These are phyloP conservation scores for Trichoderma koningii DNA, from an alignment of 2,329 filamentous ascomycete genomes.

Conservation along the genomic window DNA sequence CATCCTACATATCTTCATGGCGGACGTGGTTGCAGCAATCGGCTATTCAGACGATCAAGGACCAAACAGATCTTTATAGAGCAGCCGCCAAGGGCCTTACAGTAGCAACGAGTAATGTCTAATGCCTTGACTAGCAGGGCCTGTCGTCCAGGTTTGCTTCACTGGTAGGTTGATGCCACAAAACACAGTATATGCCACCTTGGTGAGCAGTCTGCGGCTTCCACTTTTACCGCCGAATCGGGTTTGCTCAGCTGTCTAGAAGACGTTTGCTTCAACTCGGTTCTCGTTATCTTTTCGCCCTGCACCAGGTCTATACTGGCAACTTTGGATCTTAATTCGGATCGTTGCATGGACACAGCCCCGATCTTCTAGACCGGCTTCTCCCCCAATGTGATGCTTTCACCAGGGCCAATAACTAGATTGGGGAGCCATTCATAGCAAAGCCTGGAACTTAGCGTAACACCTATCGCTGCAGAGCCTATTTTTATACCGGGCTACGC, in stretches of 20 bases:
- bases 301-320: background rate
- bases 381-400: background rate
- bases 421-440: background rate
- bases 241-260: background rate
- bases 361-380: background rate
- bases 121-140: no score
- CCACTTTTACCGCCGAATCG: background rate
- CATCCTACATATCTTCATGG: background rate
- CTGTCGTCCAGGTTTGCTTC: background rate
- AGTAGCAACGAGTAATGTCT: no score
- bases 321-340: background rate
- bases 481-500: constrained; percentile 22
- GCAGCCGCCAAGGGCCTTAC: no score
- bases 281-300: background rate
- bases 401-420: background rate
- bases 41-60: background rate
- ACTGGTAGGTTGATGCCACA: background rate
- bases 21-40: background rate
- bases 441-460: constrained; percentile 6
- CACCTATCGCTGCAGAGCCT: background rate
- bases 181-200: background rate
- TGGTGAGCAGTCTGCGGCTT: no score
- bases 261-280: background rate
- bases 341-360: background rate
- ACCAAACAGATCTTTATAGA: background rate